Evolutionary conservation across 129 eudicot species (phyloP), one percentile per base, ranked within the genome.

Genomic region (Mikania micrantha): DNA sequence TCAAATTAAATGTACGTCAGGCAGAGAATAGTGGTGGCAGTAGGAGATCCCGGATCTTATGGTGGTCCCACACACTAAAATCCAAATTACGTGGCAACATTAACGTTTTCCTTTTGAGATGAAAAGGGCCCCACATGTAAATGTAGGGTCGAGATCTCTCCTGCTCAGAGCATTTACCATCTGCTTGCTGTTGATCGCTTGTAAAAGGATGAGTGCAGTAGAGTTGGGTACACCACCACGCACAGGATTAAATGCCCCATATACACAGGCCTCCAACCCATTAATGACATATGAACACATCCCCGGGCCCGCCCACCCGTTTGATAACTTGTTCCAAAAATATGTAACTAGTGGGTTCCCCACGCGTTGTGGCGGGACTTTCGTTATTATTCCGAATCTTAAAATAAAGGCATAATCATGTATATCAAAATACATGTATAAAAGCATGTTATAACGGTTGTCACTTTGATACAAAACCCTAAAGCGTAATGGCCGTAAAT

Each of bases 31-130:
- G 71, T 35, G 63, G 66, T 72, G 54, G 70, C 79, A 66, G 68
- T 67, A 60, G 69, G 69, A 75, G 79, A 75, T 75, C 74, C 74
- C 54, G 79, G 79, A 75, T 75, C 79, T 75, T 75, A 40, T 45
- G 42, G 79, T 75, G 79, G 79, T 7, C 22, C 74, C 74, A 11
- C 29, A 22, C 74, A 75, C 79, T 75, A 75, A 67, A 75, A 4
- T 58, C 74, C 79, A 75, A 75, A n/a, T 67, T 69, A 75, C 41
- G 79, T 75, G 74, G 54, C 79, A 75, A 44, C 25, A 52, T 47
- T 32, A 34, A 28, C 5, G 17, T 24, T 35, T 36, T 21, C 39
- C 5, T 4, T 13, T 69, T 58, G 35, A 20, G 48, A 72, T 48
- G 24, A 34, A 36, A 3, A 7, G 2, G 60, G 60, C 9, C 67